Percentiles rank a stretch among this genome's conserved stretches.
These are phyloP conservation scores for Xylaria arbuscula DNA, from an alignment of 2,329 filamentous ascomycete species.

Conservation along the genomic window DNA sequence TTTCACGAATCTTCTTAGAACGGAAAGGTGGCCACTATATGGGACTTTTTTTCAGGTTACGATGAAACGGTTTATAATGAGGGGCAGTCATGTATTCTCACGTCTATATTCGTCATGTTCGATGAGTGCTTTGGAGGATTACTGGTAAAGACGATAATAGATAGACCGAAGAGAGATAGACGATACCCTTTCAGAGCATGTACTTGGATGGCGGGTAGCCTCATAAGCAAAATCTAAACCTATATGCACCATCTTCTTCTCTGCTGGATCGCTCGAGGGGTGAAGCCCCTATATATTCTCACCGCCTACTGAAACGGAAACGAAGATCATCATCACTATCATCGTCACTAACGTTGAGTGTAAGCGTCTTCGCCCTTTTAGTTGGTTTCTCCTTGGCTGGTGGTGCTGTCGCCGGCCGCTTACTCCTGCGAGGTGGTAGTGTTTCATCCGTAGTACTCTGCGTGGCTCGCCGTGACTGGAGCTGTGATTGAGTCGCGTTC, in stretches of 20 bases:
- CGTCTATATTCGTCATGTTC: background rate
- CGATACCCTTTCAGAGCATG: slow-evolving; percentile 17
- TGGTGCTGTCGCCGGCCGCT: slow-evolving; percentile 50
- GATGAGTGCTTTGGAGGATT: slow-evolving; percentile 7
- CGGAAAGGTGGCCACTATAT: background rate
- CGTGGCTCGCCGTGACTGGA: slow-evolving; percentile 36
- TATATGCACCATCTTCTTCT: background rate
- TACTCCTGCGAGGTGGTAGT: slow-evolving; percentile 45
- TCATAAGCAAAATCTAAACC: slow-evolving; percentile 10
- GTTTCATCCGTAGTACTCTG: slow-evolving; percentile 39
- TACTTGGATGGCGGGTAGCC: slow-evolving; percentile 6
- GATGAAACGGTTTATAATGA: background rate
- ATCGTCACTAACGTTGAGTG: slow-evolving; percentile 47
- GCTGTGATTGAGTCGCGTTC: slow-evolving; percentile 40
- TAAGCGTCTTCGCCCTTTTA: slow-evolving; percentile 50
- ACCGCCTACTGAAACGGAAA: slow-evolving; percentile 66
- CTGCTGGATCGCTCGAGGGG: background rate
- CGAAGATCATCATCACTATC: slow-evolving; percentile 66
- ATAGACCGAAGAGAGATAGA: slow-evolving; percentile 29
- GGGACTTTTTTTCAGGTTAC: background rate
- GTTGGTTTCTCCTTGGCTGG: slow-evolving; percentile 52
- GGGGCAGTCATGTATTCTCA: background rate
- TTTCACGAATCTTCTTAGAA: background rate
- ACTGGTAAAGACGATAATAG: background rate
- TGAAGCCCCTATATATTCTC: slow-evolving; percentile 32